Evolutionary conservation across 306 rosid species (phyloP).

Genomic region (Mucuna pruriens): DNA sequence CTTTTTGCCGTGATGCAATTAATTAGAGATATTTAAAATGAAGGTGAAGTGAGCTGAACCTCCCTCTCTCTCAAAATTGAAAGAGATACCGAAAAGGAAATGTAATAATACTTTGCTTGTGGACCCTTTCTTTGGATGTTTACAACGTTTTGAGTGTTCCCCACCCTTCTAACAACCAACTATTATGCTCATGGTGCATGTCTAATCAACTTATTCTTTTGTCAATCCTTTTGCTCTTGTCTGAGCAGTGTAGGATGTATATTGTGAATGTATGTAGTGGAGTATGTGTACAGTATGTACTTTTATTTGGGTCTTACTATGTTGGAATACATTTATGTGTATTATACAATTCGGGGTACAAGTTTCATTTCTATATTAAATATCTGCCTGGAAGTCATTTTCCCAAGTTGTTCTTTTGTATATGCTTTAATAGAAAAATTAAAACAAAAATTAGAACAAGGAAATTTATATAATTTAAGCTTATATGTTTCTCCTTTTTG

Average conservation of each 20-base stretch:
- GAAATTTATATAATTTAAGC: background rate
- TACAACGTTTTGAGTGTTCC: background rate
- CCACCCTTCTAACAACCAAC: conserved; percentile 20
- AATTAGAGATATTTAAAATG: background rate
- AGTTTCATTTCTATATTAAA: background rate
- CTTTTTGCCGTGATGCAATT: conserved; percentile 27
- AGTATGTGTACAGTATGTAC: background rate
- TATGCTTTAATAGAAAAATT: background rate
- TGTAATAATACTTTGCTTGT: conserved; percentile 27
- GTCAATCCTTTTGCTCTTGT: background rate
- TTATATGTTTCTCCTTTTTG: background rate
- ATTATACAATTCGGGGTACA: conserved; percentile 7
- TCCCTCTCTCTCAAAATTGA: background rate
- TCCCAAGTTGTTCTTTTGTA: background rate
- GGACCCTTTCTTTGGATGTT: conserved; percentile 30
- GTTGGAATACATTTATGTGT: background rate
- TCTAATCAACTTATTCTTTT: conserved; percentile 18
- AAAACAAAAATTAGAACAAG: background rate
- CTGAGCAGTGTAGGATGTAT: background rate
- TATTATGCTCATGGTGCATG: conserved; percentile 15
- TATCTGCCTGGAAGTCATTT: background rate
- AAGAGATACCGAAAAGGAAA: conserved; percentile 38
- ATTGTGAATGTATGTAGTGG: background rate
- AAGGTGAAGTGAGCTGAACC: conserved; percentile 24
- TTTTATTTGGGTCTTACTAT: conserved; percentile 14